A percentile compares a stretch with the other conserved stretches of the same genome.
These are phyloP conservation scores for Leishmania amazonensis DNA, from an alignment of 208 protist genomes.

Conservation along the genomic window DNA sequence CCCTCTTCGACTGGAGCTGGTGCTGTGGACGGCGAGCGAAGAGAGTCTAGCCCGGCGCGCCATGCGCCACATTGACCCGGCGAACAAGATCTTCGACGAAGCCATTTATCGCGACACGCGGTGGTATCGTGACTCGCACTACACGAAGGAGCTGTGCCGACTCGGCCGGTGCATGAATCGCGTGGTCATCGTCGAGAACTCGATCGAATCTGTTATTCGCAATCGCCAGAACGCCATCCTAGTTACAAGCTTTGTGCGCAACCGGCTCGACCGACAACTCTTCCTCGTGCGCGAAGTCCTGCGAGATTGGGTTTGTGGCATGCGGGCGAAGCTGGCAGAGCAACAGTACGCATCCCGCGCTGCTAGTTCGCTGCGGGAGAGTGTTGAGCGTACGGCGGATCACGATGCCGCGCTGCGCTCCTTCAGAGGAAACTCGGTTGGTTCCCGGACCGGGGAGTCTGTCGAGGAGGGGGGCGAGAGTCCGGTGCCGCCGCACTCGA, in stretches of 20 bases:
- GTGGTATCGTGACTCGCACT: conserved; percentile 87
- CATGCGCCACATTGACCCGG: conserved; percentile 72
- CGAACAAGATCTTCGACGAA: conserved; percentile 72
- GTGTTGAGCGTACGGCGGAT: neutral
- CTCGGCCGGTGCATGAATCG: conserved; percentile 76
- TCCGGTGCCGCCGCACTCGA: conserved; percentile 17
- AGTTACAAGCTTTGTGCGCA: conserved; percentile 86
- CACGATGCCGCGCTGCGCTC: neutral
- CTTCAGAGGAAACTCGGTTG: neutral
- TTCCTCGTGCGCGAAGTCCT: conserved; percentile 69
- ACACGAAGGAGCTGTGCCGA: conserved; percentile 87
- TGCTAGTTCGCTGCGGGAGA: conserved; percentile 1
- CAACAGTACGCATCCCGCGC: conserved; percentile 1
- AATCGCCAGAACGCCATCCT: conserved; percentile 86
- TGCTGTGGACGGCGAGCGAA: conserved; percentile 91
- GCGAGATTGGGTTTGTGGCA: conserved; percentile 58
- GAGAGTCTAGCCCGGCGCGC: conserved; percentile 75
- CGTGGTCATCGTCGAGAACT: conserved; percentile 91
- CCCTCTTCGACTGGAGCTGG: conserved; percentile 71
- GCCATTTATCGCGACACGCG: conserved; percentile 83
- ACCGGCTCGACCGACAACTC: conserved; percentile 69
- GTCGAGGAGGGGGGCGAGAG: conserved; percentile 20
- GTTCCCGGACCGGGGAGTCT: neutral
- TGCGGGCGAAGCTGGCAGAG: conserved; percentile 27
- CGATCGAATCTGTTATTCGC: conserved; percentile 73